Percentiles rank a stretch among this genome's conserved stretches.
These are phyloP conservation scores for Eucalyptus virginea DNA, from an alignment of 345 rosid species.

Conservation along the genomic window DNA sequence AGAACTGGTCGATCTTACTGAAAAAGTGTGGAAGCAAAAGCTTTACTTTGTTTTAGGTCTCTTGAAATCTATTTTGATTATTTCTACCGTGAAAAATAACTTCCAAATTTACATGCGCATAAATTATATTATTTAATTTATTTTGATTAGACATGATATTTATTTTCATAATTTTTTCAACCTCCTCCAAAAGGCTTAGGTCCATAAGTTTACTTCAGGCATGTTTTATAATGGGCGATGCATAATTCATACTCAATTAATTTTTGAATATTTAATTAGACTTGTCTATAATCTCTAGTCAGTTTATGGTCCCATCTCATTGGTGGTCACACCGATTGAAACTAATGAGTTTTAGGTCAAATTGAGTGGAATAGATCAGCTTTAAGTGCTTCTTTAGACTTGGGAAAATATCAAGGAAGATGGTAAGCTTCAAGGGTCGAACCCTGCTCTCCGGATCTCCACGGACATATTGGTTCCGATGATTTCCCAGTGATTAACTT, in stretches of 20 bases:
- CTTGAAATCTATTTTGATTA: neutral
- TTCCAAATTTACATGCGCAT: rapidly evolving
- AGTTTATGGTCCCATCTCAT: neutral
- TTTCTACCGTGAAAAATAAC: neutral
- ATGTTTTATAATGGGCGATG: rapidly evolving
- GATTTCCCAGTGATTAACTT: neutral
- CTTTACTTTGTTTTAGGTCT: neutral
- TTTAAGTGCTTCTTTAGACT: neutral
- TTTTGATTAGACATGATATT: neutral
- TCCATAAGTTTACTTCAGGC: rapidly evolving
- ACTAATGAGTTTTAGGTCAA: rapidly evolving
- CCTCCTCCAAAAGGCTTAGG: neutral
- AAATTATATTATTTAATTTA: neutral
- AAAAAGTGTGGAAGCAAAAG: neutral
- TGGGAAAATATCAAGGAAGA: neutral
- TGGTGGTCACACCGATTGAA: rapidly evolving
- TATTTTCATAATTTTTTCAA: neutral
- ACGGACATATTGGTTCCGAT: rapidly evolving
- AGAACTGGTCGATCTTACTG: neutral
- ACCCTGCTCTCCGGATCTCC: neutral
- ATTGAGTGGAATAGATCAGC: rapidly evolving
- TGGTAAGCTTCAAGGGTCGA: rapidly evolving
- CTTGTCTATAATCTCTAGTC: rapidly evolving
- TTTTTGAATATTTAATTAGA: rapidly evolving
- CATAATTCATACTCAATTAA: rapidly evolving